These are phyloP conservation scores for Leccinum arenicola DNA, from an alignment of 768 basidiomycete genomes.

Conservation along the genomic window DNA sequence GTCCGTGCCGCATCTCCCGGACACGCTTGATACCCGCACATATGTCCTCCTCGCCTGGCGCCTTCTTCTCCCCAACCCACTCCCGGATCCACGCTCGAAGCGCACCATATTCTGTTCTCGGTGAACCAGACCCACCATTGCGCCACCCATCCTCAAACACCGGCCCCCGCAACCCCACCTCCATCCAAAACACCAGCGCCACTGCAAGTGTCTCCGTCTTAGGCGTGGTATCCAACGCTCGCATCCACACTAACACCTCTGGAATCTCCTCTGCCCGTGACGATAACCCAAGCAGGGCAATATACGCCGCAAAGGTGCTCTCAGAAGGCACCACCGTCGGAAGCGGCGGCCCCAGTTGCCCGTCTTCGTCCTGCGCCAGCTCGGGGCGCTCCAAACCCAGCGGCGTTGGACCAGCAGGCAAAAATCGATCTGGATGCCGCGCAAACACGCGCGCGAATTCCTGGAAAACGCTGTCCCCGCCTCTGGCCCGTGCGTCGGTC, in stretches of 20 bases:
- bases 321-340: slow-evolving; percentile 47
- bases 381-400: slow-evolving; percentile 8
- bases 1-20: slow-evolving; percentile 28
- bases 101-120: slow-evolving; percentile 22
- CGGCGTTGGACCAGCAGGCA: slow-evolving; percentile 1
- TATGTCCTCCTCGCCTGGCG: slow-evolving; percentile 44
- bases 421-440: slow-evolving; percentile 9
- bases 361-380: background rate
- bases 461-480: slow-evolving; percentile 17
- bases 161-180: slow-evolving; percentile 62
- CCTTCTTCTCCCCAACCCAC: slow-evolving; percentile 51
- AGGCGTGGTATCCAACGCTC: slow-evolving; percentile 43
- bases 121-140: background rate
- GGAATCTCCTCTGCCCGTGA: slow-evolving; percentile 59
- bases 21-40: slow-evolving; percentile 25
- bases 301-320: slow-evolving; percentile 52
- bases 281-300: slow-evolving; percentile 56
- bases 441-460: slow-evolving; percentile 20
- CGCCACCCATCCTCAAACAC: slow-evolving; percentile 46
- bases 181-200: slow-evolving; percentile 68
- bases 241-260: slow-evolving; percentile 72
- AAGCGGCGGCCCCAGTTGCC: slow-evolving; percentile 16
- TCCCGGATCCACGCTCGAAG: slow-evolving; percentile 48
- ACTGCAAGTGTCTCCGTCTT: slow-evolving; percentile 53
- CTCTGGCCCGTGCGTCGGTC: slow-evolving; percentile 15